Base-by-base conservation (phyloP, 2,329 filamentous ascomycete species). In the Fusarium sp. region DNA sequence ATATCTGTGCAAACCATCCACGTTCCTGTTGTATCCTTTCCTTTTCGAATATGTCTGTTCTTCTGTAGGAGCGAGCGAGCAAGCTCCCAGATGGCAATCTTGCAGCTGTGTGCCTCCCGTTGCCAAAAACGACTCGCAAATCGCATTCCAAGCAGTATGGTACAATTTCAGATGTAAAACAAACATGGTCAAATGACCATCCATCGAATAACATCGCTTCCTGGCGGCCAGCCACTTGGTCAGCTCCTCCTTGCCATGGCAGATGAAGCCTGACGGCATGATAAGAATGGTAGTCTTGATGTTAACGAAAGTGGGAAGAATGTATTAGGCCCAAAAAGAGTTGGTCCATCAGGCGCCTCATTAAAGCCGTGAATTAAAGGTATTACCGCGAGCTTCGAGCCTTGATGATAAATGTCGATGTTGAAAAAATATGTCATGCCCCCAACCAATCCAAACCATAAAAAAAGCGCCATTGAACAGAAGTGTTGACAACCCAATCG, bases 361-460 rank as follows among this genome's bases (percentile, higher is more conserved):
- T 76, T 74, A 75, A 67, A 73, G 57, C 64, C 70, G 47, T 71
- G 60, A 51, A 74, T 69, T 63, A 73, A 70, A 70, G 58, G 49
- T 71, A 72, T 71, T 72, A 61, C 60, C 66, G 57, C 46, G 53
- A 71, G 70, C 69, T 68, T 74, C 65, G 65, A 75, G 74, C 72
- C 60, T 58, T 64, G 53, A 52, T 61, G 57, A 59, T 61, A 61
- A 54, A 52, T 71, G 70, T 63, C 45, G 57, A 62, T 70, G 41
- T 48, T 57, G 54, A 67, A 60, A 58, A 51, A 71, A 71, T 52
- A 49, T 57, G 51, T 72, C 71, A 62, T 75, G 53, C 56, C 49
- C 61, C 30, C 20, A 51, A 14, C 65, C 65, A 68, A 69, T 27
- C 58, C 72, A 72, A 61, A 41, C 60, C 49, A 34, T 48, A 67